Conservation (phyloP, 2,329 filamentous ascomycete species). For the Ophiobolus disseminans region DNA sequence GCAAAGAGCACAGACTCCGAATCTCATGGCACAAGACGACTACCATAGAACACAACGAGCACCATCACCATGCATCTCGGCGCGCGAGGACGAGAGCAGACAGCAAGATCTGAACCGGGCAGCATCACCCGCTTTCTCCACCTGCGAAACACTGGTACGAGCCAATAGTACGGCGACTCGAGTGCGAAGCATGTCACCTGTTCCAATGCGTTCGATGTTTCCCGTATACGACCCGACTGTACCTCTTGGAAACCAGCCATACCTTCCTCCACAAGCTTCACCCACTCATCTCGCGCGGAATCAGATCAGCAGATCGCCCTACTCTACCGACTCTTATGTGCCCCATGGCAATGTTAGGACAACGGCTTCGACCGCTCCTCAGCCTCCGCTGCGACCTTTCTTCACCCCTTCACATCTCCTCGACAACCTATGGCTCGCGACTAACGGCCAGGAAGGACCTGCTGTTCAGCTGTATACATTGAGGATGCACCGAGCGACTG, state of each 20-base stretch:
- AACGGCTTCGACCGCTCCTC: slow-evolving; percentile 28
- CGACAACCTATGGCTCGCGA: slow-evolving; percentile 70
- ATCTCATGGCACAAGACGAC: slow-evolving; percentile 20
- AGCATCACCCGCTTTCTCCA: slow-evolving; percentile 46
- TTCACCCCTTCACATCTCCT: slow-evolving; percentile 66
- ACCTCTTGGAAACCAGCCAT: slow-evolving; percentile 71
- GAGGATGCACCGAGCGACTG: slow-evolving; percentile 55
- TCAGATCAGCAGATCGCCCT: slow-evolving; percentile 71
- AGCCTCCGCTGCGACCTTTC: slow-evolving; percentile 40
- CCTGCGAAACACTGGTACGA: slow-evolving; percentile 46
- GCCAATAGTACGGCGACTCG: slow-evolving; percentile 46
- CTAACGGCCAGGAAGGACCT: slow-evolving; percentile 68
- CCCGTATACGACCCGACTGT: slow-evolving; percentile 74
- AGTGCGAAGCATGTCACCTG: slow-evolving; percentile 29
- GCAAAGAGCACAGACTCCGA: slow-evolving; percentile 28
- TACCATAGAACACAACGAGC: slow-evolving; percentile 28
- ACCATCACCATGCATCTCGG: slow-evolving; percentile 26
- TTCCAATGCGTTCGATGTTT: slow-evolving; percentile 74
- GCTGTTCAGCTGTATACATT: slow-evolving; percentile 48
- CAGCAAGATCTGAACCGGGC: slow-evolving; percentile 36
- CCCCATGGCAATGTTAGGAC: slow-evolving; percentile 46
- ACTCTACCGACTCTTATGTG: slow-evolving; percentile 59
- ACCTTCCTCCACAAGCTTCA: slow-evolving; percentile 71
- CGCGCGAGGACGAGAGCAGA: slow-evolving; percentile 18
- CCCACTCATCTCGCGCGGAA: slow-evolving; percentile 69